phyloP scores from a whole-genome alignment of 192 early-diverging fungal genomes.

The Dissophora globulifera region DNA sequence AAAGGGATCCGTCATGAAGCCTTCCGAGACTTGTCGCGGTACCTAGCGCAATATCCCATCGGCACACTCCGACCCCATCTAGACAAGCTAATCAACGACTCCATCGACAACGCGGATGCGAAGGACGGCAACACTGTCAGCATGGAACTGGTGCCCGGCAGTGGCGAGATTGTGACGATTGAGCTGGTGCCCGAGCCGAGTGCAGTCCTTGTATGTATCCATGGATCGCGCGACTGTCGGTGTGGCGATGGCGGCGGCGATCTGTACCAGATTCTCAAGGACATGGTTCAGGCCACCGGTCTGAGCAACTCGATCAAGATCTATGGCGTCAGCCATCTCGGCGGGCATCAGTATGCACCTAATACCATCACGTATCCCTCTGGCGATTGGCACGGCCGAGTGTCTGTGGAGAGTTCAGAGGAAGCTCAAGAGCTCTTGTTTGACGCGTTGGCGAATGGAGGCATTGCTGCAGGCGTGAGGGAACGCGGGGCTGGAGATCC shows the following conservation, averaged over 20 bases:
- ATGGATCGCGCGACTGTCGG: conserved; percentile 60
- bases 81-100: conserved; percentile 23
- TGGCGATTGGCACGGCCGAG: conserved; percentile 67
- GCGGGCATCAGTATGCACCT: conserved; percentile 67
- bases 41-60: conserved; percentile 26
- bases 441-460: conserved; percentile 46
- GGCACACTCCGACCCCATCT: conserved; percentile 24
- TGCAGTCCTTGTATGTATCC: conserved; percentile 56
- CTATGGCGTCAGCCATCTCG: conserved; percentile 64
- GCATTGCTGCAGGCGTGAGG: conserved; percentile 39
- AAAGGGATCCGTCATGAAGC: conserved; percentile 23
- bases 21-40: conserved; percentile 33
- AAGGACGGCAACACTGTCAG: neutral
- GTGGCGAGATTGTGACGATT: conserved; percentile 28
- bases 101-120: too few relatives aligned
- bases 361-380: conserved; percentile 67
- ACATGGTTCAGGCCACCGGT: conserved; percentile 47
- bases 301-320: conserved; percentile 41
- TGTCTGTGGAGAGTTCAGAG: conserved; percentile 34
- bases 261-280: conserved; percentile 47
- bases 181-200: conserved; percentile 24
- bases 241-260: conserved; percentile 58
- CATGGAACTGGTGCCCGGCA: conserved; percentile 37
- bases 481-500: conserved; percentile 15
- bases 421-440: conserved; percentile 57